Conservation (phyloP, 257 asterid genomes). For the Anisodus acutangulus region DNA sequence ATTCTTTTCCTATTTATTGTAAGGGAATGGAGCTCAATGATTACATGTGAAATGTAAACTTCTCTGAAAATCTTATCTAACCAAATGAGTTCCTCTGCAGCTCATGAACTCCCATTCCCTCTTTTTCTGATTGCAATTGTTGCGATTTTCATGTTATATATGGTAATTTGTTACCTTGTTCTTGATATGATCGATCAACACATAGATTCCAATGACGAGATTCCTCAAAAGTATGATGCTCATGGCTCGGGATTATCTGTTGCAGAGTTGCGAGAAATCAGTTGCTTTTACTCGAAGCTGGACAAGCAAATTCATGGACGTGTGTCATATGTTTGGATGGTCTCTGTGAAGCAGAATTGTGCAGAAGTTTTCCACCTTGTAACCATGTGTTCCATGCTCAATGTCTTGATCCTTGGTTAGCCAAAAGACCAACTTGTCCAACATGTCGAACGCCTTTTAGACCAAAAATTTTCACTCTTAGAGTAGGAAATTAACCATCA, state of each 20-base stretch:
- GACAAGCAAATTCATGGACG: constrained; percentile 28
- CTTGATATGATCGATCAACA: constrained; percentile 44
- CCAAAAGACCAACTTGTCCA: constrained; percentile 55
- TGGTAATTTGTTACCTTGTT: constrained; percentile 50
- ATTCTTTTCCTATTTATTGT: background rate
- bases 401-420: constrained; percentile 67
- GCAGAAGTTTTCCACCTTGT: constrained; percentile 61
- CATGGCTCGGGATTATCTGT: constrained; percentile 41
- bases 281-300: constrained; percentile 38
- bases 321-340: constrained; percentile 66
- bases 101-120: constrained; percentile 49
- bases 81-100: constrained; percentile 30
- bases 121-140: constrained; percentile 51
- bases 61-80: background rate
- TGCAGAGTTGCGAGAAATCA: constrained; percentile 54
- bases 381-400: constrained; percentile 61
- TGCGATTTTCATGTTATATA: constrained; percentile 44
- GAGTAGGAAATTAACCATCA: background rate
- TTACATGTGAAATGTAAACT: constrained; percentile 50
- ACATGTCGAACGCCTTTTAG: constrained; percentile 57
- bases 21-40: constrained; percentile 39
- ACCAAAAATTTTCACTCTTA: constrained; percentile 16
- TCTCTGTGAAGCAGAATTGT: constrained; percentile 45
- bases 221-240: constrained; percentile 20
- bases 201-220: background rate